Percentiles rank a stretch among this genome's conserved stretches.
These are phyloP conservation scores for Endocladia muricata DNA, from an alignment of 31 red algal species.

Conservation along the genomic window DNA sequence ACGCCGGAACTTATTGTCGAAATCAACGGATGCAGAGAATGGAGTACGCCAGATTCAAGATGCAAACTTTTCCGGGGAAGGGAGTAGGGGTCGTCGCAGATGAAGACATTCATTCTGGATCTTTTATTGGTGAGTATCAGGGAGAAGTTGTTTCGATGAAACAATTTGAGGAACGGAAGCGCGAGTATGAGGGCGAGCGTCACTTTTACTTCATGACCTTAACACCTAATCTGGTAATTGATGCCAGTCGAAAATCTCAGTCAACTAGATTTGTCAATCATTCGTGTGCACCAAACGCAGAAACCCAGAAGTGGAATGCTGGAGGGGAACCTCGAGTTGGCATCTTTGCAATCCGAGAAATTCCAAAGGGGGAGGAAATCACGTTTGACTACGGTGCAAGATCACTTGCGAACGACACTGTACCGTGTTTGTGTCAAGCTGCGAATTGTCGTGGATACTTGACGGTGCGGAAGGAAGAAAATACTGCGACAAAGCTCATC, in stretches of 20 bases:
- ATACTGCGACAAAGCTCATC: not conserved
- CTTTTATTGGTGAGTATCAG: conserved; percentile 91
- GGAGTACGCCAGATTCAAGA: conserved; percentile 70
- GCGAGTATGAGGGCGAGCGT: conserved; percentile 67
- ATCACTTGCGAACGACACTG: conserved; percentile 41
- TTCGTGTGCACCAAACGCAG: conserved; percentile 83
- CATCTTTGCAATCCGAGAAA: conserved; percentile 66
- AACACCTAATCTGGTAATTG: conserved; percentile 71
- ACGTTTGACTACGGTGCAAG: conserved; percentile 84
- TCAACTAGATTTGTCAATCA: conserved; percentile 91
- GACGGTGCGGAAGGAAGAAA: conserved; percentile 17
- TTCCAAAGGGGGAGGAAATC: conserved; percentile 73
- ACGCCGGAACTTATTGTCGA: conserved; percentile 60
- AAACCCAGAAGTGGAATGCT: conserved; percentile 95
- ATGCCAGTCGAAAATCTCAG: conserved; percentile 80
- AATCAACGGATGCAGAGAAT: conserved; percentile 84
- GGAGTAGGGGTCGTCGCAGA: conserved; percentile 73
- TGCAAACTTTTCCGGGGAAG: conserved; percentile 28
- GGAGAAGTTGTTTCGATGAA: conserved; percentile 82
- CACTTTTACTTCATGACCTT: conserved; percentile 98
- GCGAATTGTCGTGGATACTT: conserved; percentile 50
- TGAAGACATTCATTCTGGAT: conserved; percentile 63
- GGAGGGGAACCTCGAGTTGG: conserved; percentile 82
- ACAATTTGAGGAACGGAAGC: conserved; percentile 63
- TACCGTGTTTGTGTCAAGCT: conserved; percentile 50